These are phyloP conservation scores for Ramaria rubella DNA, from an alignment of 768 basidiomycete genomes.

Conservation along the genomic window DNA sequence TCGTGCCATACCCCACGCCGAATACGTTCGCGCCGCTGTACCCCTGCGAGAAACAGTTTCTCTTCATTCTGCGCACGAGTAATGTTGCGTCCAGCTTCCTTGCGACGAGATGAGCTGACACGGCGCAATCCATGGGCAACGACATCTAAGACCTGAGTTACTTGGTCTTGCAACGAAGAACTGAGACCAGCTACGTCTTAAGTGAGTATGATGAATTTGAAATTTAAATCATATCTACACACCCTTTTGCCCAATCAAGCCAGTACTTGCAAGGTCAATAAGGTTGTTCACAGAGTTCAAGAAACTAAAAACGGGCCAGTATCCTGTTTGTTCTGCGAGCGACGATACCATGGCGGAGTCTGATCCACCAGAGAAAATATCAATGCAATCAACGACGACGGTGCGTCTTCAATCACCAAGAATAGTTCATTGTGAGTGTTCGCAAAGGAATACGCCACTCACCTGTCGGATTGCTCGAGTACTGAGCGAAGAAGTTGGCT, in stretches of 20 bases:
- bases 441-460: neutral
- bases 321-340: slow-evolving; percentile 80
- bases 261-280: slow-evolving; percentile 87
- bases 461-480: slow-evolving; percentile 51
- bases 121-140: slow-evolving; percentile 64
- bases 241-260: slow-evolving; percentile 95
- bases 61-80: slow-evolving; percentile 34
- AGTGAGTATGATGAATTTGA: neutral
- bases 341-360: slow-evolving; percentile 61
- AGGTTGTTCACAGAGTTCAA: slow-evolving; percentile 73
- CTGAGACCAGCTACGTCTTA: slow-evolving; percentile 67
- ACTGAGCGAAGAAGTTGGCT: slow-evolving; percentile 48
- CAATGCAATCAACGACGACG: slow-evolving; percentile 78
- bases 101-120: slow-evolving; percentile 47
- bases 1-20: slow-evolving; percentile 75
- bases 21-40: slow-evolving; percentile 41
- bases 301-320: slow-evolving; percentile 85
- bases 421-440: neutral
- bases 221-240: neutral
- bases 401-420: slow-evolving; percentile 53
- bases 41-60: slow-evolving; percentile 18
- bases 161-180: slow-evolving; percentile 70
- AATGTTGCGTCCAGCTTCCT: slow-evolving; percentile 34
- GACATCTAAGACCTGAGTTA: slow-evolving; percentile 78
- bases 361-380: slow-evolving; percentile 60